These are phyloP conservation scores for Pleurostoma richardsiae DNA, from an alignment of 2,329 filamentous ascomycete genomes.

Conservation along the genomic window DNA sequence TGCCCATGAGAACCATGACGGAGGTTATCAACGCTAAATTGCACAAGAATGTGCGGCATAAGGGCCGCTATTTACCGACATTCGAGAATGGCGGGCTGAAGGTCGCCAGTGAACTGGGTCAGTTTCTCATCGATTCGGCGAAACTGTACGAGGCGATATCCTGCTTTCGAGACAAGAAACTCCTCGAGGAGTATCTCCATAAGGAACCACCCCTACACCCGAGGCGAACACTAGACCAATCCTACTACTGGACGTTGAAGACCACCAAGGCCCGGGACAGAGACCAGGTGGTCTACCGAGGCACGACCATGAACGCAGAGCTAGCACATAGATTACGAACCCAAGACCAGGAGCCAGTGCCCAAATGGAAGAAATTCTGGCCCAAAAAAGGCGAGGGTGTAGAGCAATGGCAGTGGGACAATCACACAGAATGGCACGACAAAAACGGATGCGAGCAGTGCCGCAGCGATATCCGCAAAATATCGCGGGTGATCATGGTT, in stretches of 20 bases:
- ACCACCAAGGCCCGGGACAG: slow-evolving; percentile 27
- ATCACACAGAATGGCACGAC: neutral
- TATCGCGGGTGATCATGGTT: slow-evolving; percentile 5
- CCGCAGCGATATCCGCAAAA: neutral
- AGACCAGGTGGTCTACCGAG: slow-evolving; percentile 28
- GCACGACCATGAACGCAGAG: slow-evolving; percentile 12
- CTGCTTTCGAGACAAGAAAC: slow-evolving; percentile 18
- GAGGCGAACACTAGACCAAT: slow-evolving; percentile 34
- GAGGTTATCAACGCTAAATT: neutral
- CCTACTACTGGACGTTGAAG: slow-evolving; percentile 29
- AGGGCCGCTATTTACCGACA: neutral
- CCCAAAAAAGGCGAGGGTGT: neutral
- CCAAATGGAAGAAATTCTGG: neutral
- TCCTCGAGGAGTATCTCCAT: slow-evolving; percentile 19
- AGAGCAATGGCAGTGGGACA: neutral
- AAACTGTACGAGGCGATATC: slow-evolving; percentile 21
- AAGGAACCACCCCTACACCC: slow-evolving; percentile 24
- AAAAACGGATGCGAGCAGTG: slow-evolving; percentile 2
- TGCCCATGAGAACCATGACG: neutral
- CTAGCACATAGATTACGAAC: slow-evolving; percentile 4
- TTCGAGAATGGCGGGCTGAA: neutral
- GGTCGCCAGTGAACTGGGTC: slow-evolving; percentile 8
- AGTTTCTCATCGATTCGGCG: slow-evolving; percentile 19
- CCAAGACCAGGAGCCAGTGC: neutral
- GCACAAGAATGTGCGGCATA: neutral